Evolutionary conservation across 2,329 filamentous ascomycete species (phyloP).

Genomic region (Fusarium sp.): DNA sequence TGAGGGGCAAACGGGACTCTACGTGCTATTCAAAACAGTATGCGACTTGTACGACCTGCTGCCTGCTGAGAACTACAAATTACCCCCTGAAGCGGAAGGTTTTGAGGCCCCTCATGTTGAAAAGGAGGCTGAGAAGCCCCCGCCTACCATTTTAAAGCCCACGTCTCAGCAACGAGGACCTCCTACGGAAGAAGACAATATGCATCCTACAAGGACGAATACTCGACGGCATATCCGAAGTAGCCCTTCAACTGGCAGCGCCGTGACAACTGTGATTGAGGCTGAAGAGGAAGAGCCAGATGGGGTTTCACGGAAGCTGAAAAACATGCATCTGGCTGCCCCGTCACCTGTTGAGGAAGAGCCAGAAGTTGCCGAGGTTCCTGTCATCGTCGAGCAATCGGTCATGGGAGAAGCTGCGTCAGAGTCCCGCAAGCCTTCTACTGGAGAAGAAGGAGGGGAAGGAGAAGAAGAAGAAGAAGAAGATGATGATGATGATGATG

Average conservation of each 20-base stretch:
- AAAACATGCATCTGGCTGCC: constrained; percentile 57
- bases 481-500: constrained; percentile 7
- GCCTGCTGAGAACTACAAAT: constrained; percentile 93
- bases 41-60: constrained; percentile 92
- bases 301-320: constrained; percentile 57
- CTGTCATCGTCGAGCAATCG: constrained; percentile 54
- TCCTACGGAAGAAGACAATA: constrained; percentile 57
- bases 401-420: constrained; percentile 34
- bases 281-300: constrained; percentile 77
- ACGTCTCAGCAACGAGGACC: constrained; percentile 44
- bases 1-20: constrained; percentile 88
- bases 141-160: constrained; percentile 51
- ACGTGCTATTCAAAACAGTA: constrained; percentile 96
- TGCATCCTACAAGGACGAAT: constrained; percentile 69
- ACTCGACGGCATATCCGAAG: constrained; percentile 83
- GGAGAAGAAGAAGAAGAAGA: neutral
- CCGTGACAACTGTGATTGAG: constrained; percentile 83
- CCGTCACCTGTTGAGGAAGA: constrained; percentile 68
- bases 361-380: constrained; percentile 52
- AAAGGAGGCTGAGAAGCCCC: constrained; percentile 53
- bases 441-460: constrained; percentile 11
- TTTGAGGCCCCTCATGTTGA: constrained; percentile 62
- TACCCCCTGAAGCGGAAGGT: constrained; percentile 92
- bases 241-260: constrained; percentile 80
- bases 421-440: neutral